These are phyloP conservation scores for Trichoderma sp. DNA, from an alignment of 2,329 filamentous ascomycete species.

Conservation along the genomic window DNA sequence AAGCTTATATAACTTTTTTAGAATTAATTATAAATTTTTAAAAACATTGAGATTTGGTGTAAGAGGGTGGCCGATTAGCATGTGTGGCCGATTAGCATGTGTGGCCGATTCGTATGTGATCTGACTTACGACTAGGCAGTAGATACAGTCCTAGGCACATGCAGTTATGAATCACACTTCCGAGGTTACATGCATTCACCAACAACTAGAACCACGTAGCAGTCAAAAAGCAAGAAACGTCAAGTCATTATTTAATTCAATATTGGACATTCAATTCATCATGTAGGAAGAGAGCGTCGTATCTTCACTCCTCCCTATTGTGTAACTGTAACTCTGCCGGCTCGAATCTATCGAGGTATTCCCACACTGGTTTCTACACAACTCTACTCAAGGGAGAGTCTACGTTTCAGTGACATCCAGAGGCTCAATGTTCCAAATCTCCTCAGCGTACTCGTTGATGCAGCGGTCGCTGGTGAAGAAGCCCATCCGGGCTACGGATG, in stretches of 20 bases:
- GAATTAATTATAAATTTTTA: no score
- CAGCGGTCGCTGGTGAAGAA: conserved; percentile 96
- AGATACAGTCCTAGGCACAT: no score
- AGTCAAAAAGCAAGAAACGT: no score
- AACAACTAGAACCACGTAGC: not conserved
- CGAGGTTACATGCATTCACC: not conserved
- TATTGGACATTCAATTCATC: conserved; percentile 2
- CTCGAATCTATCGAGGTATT: not conserved
- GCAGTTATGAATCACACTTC: no score
- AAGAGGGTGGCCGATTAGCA: no score
- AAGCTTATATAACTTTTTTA: no score
- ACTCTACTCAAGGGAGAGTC: not conserved
- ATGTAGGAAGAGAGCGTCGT: conserved; percentile 8
- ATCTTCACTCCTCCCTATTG: not conserved
- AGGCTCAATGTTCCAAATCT: conserved; percentile 96
- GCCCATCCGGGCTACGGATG: conserved; percentile 87
- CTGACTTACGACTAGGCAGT: no score
- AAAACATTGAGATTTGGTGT: no score
- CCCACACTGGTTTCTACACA: not conserved
- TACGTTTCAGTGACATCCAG: conserved; percentile 49
- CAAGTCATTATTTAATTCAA: not conserved
- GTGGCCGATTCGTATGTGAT: no score
- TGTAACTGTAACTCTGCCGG: not conserved
- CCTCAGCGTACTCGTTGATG: conserved; percentile 96
- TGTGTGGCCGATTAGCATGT: no score